Evolutionary conservation across 257 asterid genomes (phyloP), one percentile per base, ranked within the genome.

Genomic region (Ehretia macrophylla): DNA sequence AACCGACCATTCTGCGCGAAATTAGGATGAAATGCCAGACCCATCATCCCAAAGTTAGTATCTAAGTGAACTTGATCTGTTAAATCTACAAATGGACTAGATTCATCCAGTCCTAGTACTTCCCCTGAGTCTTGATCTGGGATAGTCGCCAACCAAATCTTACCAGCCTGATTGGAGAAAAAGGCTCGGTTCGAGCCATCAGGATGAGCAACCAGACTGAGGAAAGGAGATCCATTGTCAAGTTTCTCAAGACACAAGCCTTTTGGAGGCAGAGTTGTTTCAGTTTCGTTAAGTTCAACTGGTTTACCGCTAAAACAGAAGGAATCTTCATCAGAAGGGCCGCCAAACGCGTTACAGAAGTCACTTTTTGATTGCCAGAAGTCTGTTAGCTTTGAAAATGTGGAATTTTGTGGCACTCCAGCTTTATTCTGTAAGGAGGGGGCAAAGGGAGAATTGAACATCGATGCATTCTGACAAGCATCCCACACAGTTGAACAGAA

Each of bases 1-100:
- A 92, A 88, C 35, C 99, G 77, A 1, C 99, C 99, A 38, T 92
- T 92, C 13, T 62, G 63, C 0, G 78, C 79, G 56, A 84, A 92
- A 21, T 84, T 63, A 0, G 97, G 97, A 72, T 92, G 99, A 56
- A 92, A 92, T 9, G 97, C 95, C 80, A 92, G 58, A n/a, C 99
- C 99, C 93, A 85, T 81, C 95, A 92, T 75, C 55, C 99, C 99
- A 51, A 82, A 88, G 42, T 59, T 69, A 0, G 93, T 62, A 23
- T 81, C 95, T 0, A 88, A 72, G 70, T 77, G 75, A 66, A 92
- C 93, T 59, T 84, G 82, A 67, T 92, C 99, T 0, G 99, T 81
- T 52, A 92, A 74, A 65, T 92, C 99, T 8, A 83, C 95, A 49
- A 86, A 92, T 0, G 96, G 95, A 32, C 78, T 88, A 3, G 93